Evolutionary conservation across 78 protist genomes (phyloP).

Genomic region (Polysphondylium violaceum): DNA sequence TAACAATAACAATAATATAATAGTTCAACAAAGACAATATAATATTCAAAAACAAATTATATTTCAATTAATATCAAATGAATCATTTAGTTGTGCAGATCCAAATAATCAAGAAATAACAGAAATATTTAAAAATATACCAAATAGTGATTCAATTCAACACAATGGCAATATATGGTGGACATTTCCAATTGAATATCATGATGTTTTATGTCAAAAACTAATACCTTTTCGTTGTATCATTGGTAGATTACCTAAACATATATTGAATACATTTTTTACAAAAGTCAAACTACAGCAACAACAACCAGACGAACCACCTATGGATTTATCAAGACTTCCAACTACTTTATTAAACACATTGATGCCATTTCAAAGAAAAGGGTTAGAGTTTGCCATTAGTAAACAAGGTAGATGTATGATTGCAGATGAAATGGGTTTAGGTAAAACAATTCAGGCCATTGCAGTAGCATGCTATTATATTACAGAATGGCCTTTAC

Average conservation of each 20-base stretch:
- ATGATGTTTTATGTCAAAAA: not conserved
- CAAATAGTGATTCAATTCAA: not conserved
- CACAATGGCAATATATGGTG: conserved; percentile 1
- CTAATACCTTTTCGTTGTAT: not conserved
- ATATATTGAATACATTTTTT: conserved; percentile 6
- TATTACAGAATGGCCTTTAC: conserved; percentile 70
- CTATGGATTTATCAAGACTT: conserved; percentile 3
- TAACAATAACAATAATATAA: not conserved
- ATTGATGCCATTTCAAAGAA: conserved; percentile 69
- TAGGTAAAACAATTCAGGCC: conserved; percentile 88
- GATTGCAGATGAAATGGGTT: conserved; percentile 90
- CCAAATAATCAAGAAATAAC: not conserved
- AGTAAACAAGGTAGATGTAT: conserved; percentile 47
- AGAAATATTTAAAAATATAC: not conserved
- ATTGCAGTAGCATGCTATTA: conserved; percentile 57
- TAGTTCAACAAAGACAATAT: not conserved
- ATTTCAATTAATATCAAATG: conserved; percentile 1
- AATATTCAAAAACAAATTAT: conserved; percentile 4
- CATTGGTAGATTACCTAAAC: not conserved
- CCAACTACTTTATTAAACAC: conserved; percentile 42
- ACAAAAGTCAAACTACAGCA: not conserved
- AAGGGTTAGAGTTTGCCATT: conserved; percentile 76
- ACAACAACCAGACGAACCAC: conserved; percentile 12
- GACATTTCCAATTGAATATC: conserved; percentile 2
- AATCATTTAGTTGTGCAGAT: conserved; percentile 1